A percentile compares a stretch with the other conserved stretches of the same genome.
Evolutionary conservation across 2,329 filamentous ascomycete genomes (phyloP).

Genomic region (Esteya vermicola): DNA sequence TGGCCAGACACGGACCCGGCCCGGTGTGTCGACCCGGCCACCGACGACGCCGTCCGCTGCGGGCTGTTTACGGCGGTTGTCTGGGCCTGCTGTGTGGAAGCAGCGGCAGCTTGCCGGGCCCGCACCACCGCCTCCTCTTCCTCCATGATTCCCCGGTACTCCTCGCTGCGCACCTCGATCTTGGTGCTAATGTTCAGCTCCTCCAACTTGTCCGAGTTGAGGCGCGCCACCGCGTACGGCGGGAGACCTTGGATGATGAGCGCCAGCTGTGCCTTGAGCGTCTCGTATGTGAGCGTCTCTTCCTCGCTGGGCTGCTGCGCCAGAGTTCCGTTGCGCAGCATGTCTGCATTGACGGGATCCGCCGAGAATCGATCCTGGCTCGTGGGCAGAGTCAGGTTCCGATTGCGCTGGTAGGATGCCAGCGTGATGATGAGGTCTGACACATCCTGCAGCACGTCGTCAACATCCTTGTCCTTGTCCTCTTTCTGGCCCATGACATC

Average conservation of each 20-base stretch:
- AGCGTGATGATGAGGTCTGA: constrained; percentile 65
- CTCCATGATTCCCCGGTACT: constrained; percentile 69
- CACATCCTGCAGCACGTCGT: constrained; percentile 59
- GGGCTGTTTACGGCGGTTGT: constrained; percentile 13
- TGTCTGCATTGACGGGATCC: constrained; percentile 51
- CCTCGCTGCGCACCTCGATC: constrained; percentile 56
- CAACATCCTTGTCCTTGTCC: constrained; percentile 43
- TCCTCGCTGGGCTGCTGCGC: constrained; percentile 50
- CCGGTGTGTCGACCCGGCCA: constrained; percentile 13
- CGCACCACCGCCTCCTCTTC: constrained; percentile 57
- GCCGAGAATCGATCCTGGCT: constrained; percentile 46
- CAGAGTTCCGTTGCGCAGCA: constrained; percentile 50
- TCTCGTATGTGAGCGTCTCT: constrained; percentile 50
- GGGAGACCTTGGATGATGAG: constrained; percentile 63
- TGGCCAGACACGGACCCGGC: constrained; percentile 23
- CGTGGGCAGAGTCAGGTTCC: constrained; percentile 54
- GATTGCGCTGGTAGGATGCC: constrained; percentile 65
- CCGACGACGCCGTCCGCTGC: constrained; percentile 17
- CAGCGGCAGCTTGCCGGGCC: constrained; percentile 9
- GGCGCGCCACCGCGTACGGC: constrained; percentile 72
- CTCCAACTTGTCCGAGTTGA: constrained; percentile 74
- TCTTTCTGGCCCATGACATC: constrained; percentile 35
- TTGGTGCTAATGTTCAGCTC: constrained; percentile 71
- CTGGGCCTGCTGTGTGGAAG: constrained; percentile 16
- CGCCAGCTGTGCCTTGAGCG: constrained; percentile 60